A percentile compares a stretch with the other conserved stretches of the same genome.
Evolutionary conservation across 257 asterid genomes (phyloP).

Genomic region (Cordia subcordata): DNA sequence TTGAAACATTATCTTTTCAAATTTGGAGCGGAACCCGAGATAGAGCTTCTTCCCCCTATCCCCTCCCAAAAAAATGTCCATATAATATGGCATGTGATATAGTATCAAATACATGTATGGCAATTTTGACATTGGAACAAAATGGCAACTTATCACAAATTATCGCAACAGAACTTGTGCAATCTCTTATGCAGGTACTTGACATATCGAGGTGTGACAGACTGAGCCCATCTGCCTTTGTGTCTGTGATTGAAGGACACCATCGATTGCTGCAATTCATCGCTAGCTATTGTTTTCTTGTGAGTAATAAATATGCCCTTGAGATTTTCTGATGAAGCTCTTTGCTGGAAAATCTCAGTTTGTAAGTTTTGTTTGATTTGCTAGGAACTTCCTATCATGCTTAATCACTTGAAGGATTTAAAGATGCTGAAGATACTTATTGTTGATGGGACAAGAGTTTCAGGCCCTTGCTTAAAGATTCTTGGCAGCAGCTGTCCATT

Average conservation of each 20-base stretch:
- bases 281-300: slow-evolving; percentile 58
- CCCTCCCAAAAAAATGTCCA: too few species aligned
- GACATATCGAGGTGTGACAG: slow-evolving; percentile 65
- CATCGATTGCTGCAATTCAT: slow-evolving; percentile 41
- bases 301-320: slow-evolving; percentile 34
- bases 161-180: background rate
- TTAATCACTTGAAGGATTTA: slow-evolving; percentile 38
- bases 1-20: too few species aligned
- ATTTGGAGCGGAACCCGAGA: too few species aligned
- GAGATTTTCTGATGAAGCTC: slow-evolving; percentile 4
- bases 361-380: slow-evolving; percentile 12
- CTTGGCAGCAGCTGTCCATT: slow-evolving; percentile 39
- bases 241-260: slow-evolving; percentile 43
- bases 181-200: slow-evolving; percentile 34
- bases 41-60: too few species aligned
- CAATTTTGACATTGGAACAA: background rate
- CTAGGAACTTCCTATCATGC: slow-evolving; percentile 44
- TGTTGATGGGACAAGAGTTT: slow-evolving; percentile 47
- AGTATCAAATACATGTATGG: background rate
- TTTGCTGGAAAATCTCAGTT: slow-evolving; percentile 7
- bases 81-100: too few species aligned
- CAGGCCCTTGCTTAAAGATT: slow-evolving; percentile 34
- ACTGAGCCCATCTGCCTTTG: slow-evolving; percentile 42
- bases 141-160: background rate
- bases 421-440: slow-evolving; percentile 38